A percentile compares a stretch with the other conserved stretches of the same genome.
Evolutionary conservation across 768 basidiomycete species (phyloP).

Genomic region (Chalciporus piperatus): DNA sequence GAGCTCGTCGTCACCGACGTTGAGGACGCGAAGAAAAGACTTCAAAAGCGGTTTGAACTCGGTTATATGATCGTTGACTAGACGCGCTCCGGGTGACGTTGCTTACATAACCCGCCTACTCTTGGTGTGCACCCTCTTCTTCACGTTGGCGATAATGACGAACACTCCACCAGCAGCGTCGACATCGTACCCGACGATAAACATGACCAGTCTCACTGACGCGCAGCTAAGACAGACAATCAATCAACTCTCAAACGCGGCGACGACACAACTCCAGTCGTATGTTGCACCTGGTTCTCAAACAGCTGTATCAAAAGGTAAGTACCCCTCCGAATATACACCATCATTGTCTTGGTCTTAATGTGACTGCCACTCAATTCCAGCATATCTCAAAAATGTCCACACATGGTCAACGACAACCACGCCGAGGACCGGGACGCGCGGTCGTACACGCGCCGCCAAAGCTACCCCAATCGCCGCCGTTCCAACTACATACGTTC

Average conservation of each 20-base stretch:
- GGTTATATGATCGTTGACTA: too few relatives aligned
- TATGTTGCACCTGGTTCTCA: conserved; percentile 32
- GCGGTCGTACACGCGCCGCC: conserved; percentile 36
- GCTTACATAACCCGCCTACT: conserved; percentile 28
- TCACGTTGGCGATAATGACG: conserved; percentile 20
- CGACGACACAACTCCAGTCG: conserved; percentile 35
- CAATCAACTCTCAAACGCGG: conserved; percentile 46
- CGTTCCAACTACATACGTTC: conserved; percentile 33
- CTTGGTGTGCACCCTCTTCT: not conserved
- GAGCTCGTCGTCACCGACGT: not conserved
- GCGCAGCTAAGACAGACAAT: conserved; percentile 63
- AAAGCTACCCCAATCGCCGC: conserved; percentile 41
- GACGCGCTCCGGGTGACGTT: not conserved
- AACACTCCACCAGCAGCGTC: conserved; percentile 26
- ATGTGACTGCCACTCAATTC: conserved; percentile 22
- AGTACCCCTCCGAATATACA: not conserved
- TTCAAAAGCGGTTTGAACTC: too few relatives aligned
- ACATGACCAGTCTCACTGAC: conserved; percentile 52
- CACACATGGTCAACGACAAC: conserved; percentile 67
- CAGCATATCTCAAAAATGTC: conserved; percentile 67
- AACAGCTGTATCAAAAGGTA: conserved; percentile 30
- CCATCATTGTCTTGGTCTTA: not conserved
- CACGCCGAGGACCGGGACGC: conserved; percentile 41
- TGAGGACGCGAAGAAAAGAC: not conserved
- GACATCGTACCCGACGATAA: conserved; percentile 31